phyloP scores from a whole-genome alignment of 192 early-diverging fungal genomes.

The Backusella mclennaniae region DNA sequence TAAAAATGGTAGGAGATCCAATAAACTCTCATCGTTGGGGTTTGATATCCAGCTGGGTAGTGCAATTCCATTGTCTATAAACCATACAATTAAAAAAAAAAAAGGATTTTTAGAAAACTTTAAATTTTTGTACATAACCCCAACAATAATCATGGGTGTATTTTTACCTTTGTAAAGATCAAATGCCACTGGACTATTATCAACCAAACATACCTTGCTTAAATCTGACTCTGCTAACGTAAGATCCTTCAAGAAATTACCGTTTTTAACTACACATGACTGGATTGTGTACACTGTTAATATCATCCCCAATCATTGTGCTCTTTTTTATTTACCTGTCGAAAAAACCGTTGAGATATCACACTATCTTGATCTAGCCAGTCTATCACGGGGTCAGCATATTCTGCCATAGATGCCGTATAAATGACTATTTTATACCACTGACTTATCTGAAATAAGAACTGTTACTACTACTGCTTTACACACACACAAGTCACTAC shows the following conservation, averaged over 20 bases:
- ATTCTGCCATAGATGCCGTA: slow-evolving; percentile 89
- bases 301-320: not conserved
- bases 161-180: slow-evolving; percentile 67
- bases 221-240: slow-evolving; percentile 64
- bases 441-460: slow-evolving; percentile 61
- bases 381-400: slow-evolving; percentile 94
- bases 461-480: too few species aligned
- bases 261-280: slow-evolving; percentile 68
- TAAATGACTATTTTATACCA: slow-evolving; percentile 93
- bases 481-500: not conserved
- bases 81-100: not conserved
- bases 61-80: slow-evolving; percentile 84
- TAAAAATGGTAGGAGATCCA: slow-evolving; percentile 85
- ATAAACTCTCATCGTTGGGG: slow-evolving; percentile 73
- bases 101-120: slow-evolving; percentile 1
- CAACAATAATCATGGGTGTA: not conserved
- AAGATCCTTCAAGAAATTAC: slow-evolving; percentile 79
- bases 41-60: slow-evolving; percentile 85
- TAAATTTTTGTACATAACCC: not conserved
- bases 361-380: slow-evolving; percentile 75
- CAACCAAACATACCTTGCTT: slow-evolving; percentile 77
- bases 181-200: slow-evolving; percentile 80
- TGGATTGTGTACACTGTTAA: slow-evolving; percentile 49
- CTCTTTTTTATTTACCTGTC: slow-evolving; percentile 53
- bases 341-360: slow-evolving; percentile 75